Evolutionary conservation across 768 basidiomycete species (phyloP), one percentile per base, ranked within the genome.

Genomic region (Tubosaeta sp.): DNA sequence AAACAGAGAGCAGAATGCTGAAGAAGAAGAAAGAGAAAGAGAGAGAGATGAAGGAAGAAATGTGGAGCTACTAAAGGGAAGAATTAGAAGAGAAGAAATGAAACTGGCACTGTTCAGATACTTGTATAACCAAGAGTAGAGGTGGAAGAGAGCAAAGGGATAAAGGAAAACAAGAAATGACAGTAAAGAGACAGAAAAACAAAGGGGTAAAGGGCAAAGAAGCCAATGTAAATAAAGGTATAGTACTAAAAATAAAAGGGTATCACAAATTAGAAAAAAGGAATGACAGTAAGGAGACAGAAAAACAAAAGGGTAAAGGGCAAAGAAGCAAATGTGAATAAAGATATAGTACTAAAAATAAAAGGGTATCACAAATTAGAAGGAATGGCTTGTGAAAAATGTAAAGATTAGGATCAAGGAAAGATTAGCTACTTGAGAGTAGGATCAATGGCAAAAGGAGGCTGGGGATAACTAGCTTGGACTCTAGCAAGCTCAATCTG

Each of bases 61-160:
- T 42, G 42, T 48, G 25, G 46, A 22, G 24, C 21, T 53, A 39
- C 13, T 49, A 18, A 47, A 29, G 42, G 48, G 52, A 21, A 53
- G 48, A 40, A n/a, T 53, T 14, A 53, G 44, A 16, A 13, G 29
- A 13, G 52, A 49, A 21, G 52, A 53, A 25, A 18, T 48, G 22
- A 53, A 53, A 16, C 35, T 48, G 29, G 46, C n/a, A 47, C 32
- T 47, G 19, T 47, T 47, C 13, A 36, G 35, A 30, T 27, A 18
- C 14, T 39, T 48, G 21, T 39, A 25, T 39, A 24, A 18, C 8
- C 24, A 39, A 19, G 11, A 38, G 14, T 11, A 38, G 34, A 11
- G 8, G n/a, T n/a, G n/a, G n/a, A n/a, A n/a, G n/a, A n/a, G n/a
- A n/a, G n/a, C n/a, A n/a, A n/a, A n/a, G n/a, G n/a, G n/a, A n/a